phyloP scores from a whole-genome alignment of 1,284 basidiomycete species.

The Naganishia sp. region DNA sequence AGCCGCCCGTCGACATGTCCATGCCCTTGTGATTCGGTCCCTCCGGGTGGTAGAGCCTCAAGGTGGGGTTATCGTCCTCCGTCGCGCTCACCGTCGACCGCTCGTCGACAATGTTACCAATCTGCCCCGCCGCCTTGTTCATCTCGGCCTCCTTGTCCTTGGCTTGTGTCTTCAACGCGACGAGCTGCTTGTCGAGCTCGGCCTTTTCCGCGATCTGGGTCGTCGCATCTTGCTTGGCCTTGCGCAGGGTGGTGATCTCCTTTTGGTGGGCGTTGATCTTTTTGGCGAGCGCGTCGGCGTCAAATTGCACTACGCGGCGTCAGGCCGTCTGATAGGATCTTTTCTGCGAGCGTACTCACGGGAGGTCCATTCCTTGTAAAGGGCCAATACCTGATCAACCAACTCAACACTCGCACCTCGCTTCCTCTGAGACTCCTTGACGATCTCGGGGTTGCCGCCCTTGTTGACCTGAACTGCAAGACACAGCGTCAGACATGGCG shows the following conservation, averaged over 20 bases:
- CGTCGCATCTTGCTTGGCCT: conserved; percentile 88
- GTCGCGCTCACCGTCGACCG: conserved; percentile 18
- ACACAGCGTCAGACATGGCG: background rate
- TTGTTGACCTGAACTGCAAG: conserved; percentile 61
- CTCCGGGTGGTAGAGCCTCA: conserved; percentile 84
- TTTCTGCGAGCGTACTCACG: conserved; percentile 60
- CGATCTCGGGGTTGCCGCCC: conserved; percentile 91
- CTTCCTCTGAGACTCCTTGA: conserved; percentile 89
- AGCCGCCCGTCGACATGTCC: conserved; percentile 38
- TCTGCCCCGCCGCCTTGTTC: conserved; percentile 68
- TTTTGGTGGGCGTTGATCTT: conserved; percentile 89
- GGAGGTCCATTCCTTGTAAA: conserved; percentile 91
- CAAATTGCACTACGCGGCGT: conserved; percentile 32
- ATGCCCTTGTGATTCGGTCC: conserved; percentile 65
- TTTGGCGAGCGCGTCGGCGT: conserved; percentile 33
- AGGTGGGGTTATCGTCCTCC: conserved; percentile 82
- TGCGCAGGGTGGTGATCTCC: conserved; percentile 90
- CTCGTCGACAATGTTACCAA: conserved; percentile 89
- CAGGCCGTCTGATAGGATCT: background rate
- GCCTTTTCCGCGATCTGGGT: conserved; percentile 80
- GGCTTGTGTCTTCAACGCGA: conserved; percentile 65
- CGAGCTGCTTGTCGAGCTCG: conserved; percentile 75
- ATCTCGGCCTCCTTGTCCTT: conserved; percentile 74
- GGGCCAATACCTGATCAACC: conserved; percentile 88
- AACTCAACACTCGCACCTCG: conserved; percentile 84